Base-by-base conservation (phyloP, 169 alveolate genomes). In the Eimeria maxima region DNA sequence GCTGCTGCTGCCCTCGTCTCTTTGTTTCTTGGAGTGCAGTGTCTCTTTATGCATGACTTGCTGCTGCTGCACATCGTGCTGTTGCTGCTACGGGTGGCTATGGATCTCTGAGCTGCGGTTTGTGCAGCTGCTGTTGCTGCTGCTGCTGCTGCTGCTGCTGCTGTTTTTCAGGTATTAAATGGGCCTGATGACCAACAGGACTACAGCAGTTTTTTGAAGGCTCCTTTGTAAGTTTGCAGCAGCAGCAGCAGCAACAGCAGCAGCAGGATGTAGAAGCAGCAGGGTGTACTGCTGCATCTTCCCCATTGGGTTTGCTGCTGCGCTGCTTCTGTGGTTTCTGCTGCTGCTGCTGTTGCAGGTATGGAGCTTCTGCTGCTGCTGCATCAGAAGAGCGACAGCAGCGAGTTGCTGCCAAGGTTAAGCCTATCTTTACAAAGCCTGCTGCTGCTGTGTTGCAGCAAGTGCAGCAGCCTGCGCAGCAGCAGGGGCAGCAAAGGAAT, bases 311-410 rank as follows among this genome's bases (percentile, higher is more conserved):
- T 74, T 42, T 33, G 87, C 65, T 76, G 63, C 63, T 76, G 87
- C 16, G 87, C 65, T 38, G 60, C 55, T 13, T 4, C 87, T 76
- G 87, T 44, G 38, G 87, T 65, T 76, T 14, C 55, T 76, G 87
- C 87, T 42, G 87, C 29, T 76, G 87, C 60, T 76, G 87, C 87
- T 76, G 87, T 63, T 33, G 63, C 60, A 13, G 55, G 44, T 76
- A 22, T 13, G 16, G 63, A 44, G 63, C 60, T 76, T 22, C 38
- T 76, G 87, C 63, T 76, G 87, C n/a, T 22, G 87, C 87, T 22
- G n/a, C 63, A 10, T 16, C 63, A 22, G 55, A 53, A 7, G 20
- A 76, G 80, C 80, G 29, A 45, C 80, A 69, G 47, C 80, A 29
- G 80, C 80, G n/a, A 11, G 44, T 14, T 69, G 45, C 50, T 27